These are phyloP conservation scores for Entophlyctis helioformis DNA, from an alignment of 192 early-diverging fungal species.

Conservation along the genomic window DNA sequence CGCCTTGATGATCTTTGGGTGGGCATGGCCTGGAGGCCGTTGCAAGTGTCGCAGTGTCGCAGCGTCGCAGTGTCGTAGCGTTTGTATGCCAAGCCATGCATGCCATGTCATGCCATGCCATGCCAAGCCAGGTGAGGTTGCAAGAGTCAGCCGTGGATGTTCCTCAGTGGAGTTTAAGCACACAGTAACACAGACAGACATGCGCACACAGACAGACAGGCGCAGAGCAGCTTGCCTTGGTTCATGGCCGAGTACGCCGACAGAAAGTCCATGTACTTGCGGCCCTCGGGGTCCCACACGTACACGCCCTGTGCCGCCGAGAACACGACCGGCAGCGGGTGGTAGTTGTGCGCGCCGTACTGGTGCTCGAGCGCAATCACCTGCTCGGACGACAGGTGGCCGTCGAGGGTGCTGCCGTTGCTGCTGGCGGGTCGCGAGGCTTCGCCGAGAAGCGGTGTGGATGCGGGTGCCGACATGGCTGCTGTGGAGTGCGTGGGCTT, in stretches of 20 bases:
- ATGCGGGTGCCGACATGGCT: too few species aligned
- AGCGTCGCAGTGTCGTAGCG: too few species aligned
- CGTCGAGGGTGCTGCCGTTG: slow-evolving; percentile 1
- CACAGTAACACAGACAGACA: too few species aligned
- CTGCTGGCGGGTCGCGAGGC: slow-evolving; percentile 18
- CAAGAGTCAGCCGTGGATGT: too few species aligned
- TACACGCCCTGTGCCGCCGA: slow-evolving; percentile 72
- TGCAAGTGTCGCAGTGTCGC: not conserved
- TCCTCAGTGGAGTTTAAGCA: too few species aligned
- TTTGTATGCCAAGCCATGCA: too few species aligned
- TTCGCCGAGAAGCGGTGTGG: slow-evolving; percentile 4
- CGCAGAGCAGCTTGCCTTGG: slow-evolving; percentile 35
- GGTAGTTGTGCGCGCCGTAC: slow-evolving; percentile 97
- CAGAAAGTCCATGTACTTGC: slow-evolving; percentile 80
- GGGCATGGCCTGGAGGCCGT: slow-evolving; percentile 62
- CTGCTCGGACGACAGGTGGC: slow-evolving; percentile 9
- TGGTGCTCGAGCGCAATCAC: slow-evolving; percentile 58
- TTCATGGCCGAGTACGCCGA: slow-evolving; percentile 78
- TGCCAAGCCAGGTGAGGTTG: too few species aligned
- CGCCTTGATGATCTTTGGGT: slow-evolving; percentile 88
- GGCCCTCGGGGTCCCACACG: slow-evolving; percentile 90
- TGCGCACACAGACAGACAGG: too few species aligned
- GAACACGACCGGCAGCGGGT: slow-evolving; percentile 92
- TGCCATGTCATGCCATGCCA: too few species aligned
- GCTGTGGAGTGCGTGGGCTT: too few species aligned